phyloP scores from a whole-genome alignment of 805 yeast genomes.

The Hanseniaspora thailandica region DNA sequence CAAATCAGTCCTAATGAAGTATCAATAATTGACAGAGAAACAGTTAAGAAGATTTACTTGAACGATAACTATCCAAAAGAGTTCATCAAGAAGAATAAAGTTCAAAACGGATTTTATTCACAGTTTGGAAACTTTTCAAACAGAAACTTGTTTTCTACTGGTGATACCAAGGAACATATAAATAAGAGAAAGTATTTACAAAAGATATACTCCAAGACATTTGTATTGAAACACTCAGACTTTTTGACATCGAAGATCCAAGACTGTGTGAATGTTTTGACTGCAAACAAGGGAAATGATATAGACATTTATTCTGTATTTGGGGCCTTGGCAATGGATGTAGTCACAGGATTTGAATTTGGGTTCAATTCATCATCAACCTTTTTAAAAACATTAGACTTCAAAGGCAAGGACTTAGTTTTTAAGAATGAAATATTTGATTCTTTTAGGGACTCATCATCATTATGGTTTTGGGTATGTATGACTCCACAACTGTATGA shows the following conservation, averaged over 20 bases:
- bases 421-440: conserved; percentile 35
- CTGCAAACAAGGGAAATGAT: conserved; percentile 20
- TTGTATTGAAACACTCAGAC: conserved; percentile 29
- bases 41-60: conserved; percentile 44
- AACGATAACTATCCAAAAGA: conserved; percentile 42
- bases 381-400: conserved; percentile 29
- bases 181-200: conserved; percentile 32
- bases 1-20: conserved; percentile 32
- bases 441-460: conserved; percentile 38
- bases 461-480: conserved; percentile 58
- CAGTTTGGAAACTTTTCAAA: conserved; percentile 12
- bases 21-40: conserved; percentile 42
- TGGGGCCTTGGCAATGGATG: conserved; percentile 63
- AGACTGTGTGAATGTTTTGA: conserved; percentile 23
- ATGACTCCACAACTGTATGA: conserved; percentile 44
- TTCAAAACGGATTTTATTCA: conserved; percentile 10
- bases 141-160: conserved; percentile 47
- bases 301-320: conserved; percentile 52
- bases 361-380: conserved; percentile 41
- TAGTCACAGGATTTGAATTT: conserved; percentile 47
- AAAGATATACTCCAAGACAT: conserved; percentile 37
- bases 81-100: background rate
- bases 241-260: conserved; percentile 30
- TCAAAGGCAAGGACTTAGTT: conserved; percentile 17
- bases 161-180: conserved; percentile 40